phyloP scores from a whole-genome alignment of 164 flowering plant species.

The Aristolochia californica region DNA sequence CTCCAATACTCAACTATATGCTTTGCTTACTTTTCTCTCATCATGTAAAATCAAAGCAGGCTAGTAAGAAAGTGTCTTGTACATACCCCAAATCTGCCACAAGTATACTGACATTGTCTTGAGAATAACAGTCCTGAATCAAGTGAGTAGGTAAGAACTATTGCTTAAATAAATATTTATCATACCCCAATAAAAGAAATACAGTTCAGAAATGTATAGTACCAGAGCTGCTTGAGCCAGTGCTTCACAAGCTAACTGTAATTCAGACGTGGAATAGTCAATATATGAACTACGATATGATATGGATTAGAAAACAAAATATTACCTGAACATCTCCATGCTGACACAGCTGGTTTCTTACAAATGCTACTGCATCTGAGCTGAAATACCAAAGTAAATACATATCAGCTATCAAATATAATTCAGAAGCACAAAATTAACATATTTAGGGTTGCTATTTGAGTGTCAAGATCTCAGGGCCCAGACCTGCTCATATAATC shows the following conservation, averaged over 20 bases:
- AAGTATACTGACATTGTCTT: constrained; percentile 84
- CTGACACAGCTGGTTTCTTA: constrained; percentile 71
- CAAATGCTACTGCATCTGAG: constrained; percentile 60
- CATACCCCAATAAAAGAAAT: not conserved
- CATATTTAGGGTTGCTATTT: not conserved
- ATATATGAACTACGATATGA: not conserved
- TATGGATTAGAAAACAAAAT: not conserved
- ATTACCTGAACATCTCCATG: constrained; percentile 87
- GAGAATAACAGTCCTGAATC: constrained; percentile 61
- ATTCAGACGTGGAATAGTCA: not conserved
- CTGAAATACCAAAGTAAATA: constrained; percentile 12
- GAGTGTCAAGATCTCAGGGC: not conserved
- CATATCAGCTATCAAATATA: not conserved
- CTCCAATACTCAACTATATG: not conserved
- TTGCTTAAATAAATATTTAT: not conserved
- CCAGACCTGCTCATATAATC: constrained; percentile 88
- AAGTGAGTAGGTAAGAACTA: constrained; percentile 6
- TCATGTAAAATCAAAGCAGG: not conserved
- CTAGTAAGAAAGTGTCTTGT: not conserved
- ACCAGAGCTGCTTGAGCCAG: constrained; percentile 80
- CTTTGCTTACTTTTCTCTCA: not conserved
- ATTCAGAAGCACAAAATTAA: not conserved
- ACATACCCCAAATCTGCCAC: constrained; percentile 90
- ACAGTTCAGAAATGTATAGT: constrained; percentile 5
- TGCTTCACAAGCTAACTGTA: constrained; percentile 81